Conservation (phyloP, 768 basidiomycete genomes). For the Phanerodontia chrysosporium region DNA sequence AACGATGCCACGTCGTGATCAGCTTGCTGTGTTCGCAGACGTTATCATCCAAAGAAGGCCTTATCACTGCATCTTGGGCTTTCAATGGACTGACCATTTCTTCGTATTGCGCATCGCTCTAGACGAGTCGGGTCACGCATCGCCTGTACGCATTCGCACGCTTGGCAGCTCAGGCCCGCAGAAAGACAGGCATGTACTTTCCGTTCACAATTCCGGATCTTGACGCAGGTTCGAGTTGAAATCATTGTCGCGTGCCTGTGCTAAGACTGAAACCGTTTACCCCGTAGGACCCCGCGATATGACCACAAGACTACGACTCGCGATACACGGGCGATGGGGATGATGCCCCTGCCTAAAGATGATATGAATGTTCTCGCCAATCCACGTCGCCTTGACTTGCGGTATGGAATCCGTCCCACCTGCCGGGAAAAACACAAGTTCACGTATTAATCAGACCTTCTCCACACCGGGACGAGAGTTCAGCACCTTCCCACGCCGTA, state of each 20-base stretch:
- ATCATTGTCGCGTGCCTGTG: not conserved
- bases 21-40: not conserved
- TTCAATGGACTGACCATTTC: not conserved
- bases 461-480: not conserved
- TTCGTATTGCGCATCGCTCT: not conserved
- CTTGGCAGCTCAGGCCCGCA: too few species aligned
- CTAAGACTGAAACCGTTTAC: not conserved
- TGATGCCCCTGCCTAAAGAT: not conserved
- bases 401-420: not conserved
- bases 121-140: not conserved
- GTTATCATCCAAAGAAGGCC: not conserved
- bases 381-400: not conserved
- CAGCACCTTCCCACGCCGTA: not conserved
- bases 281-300: not conserved
- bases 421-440: not conserved
- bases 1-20: too few species aligned
- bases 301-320: not conserved
- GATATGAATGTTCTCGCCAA: not conserved
- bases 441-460: not conserved
- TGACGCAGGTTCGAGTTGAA: too few species aligned
- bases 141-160: too few species aligned
- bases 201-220: too few species aligned
- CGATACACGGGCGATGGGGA: not conserved
- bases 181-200: too few species aligned
- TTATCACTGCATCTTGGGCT: not conserved